Base-by-base conservation (phyloP, 768 basidiomycete species). In the Collybia sp. region DNA sequence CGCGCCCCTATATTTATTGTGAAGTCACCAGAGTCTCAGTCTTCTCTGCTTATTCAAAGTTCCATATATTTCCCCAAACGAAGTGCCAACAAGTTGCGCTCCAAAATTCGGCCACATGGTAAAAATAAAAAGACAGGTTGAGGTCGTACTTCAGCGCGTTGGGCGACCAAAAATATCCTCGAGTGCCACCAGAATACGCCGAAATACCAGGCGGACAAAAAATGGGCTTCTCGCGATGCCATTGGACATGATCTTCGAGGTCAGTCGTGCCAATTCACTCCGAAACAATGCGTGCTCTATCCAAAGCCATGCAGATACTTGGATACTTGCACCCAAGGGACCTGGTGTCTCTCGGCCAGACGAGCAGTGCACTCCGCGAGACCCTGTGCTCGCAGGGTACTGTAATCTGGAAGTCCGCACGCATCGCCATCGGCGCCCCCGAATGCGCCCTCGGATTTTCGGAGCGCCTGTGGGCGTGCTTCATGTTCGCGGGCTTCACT, bases 391-490 rank as follows among this genome's bases (percentile, higher is more conserved):
- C 51, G 2, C 43, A 40, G 2, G 46, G 49, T 12, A 44, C 40
- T 0, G 44, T 43, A 0, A 40, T 66, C 3, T 68, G 66, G 66
- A 61, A 54, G 25, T 36, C 44, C 0, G 55, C 58, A 5, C 51
- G 58, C 4, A 39, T 52, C 15, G 40, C 31, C 8, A 6, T 43
- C 2, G 53, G 46, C 8, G 53, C 40, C 0, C 66, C 64, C 9
- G 47, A 50, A 5, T 54, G 55, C 20, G 60, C 60, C 2, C 34
- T 33, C 12, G 57, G 58, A 41, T 52, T 61, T 20, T 53, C 55
- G 2, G 66, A 65, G 43, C 53, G 45, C 1, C 39, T 44, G 12
- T 67, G 66, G 66, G 59, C 57, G 5, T 42, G 35, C 6, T 45
- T 67, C 19, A 46, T 65, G 2, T 65, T 60, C 33, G 58, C 47